Conservation (phyloP, 176 grass and related monocot genomes). For the Eremochloa ophiuroides region DNA sequence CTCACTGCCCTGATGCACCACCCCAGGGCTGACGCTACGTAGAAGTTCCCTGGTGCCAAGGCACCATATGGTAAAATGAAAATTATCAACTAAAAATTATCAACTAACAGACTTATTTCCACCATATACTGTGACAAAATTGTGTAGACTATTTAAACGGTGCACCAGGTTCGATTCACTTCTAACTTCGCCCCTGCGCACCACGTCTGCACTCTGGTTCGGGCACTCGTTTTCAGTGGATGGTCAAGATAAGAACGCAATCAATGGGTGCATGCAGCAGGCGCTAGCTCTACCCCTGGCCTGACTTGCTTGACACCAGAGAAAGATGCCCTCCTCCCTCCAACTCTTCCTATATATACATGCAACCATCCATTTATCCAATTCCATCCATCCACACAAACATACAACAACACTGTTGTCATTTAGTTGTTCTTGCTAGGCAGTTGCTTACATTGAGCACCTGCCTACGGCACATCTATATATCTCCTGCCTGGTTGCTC, state of each 20-base stretch:
- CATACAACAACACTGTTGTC: not conserved
- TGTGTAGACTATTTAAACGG: too few species aligned
- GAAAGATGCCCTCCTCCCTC: not conserved
- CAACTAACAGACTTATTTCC: too few species aligned
- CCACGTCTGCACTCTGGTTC: not conserved
- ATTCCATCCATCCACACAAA: slow-evolving; percentile 13
- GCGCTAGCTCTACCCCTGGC: not conserved
- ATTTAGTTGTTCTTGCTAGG: not conserved
- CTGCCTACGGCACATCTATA: too few species aligned
- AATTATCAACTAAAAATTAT: too few species aligned
- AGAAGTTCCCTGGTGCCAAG: too few species aligned
- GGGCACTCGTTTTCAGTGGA: slow-evolving; percentile 21
- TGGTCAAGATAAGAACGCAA: slow-evolving; percentile 39
- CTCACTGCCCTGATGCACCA: slow-evolving; percentile 2
- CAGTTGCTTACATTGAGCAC: too few species aligned
- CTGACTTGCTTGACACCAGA: not conserved
- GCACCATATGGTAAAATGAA: too few species aligned
- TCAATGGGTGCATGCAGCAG: slow-evolving; percentile 7
- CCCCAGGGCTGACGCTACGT: too few species aligned
- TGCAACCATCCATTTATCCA: not conserved
- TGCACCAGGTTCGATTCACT: too few species aligned
- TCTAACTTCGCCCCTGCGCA: too few species aligned
- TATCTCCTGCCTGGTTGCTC: too few species aligned
- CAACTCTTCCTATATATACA: slow-evolving; percentile 35
- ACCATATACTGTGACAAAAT: too few species aligned